phyloP scores from a whole-genome alignment of 192 early-diverging fungal species.

The Neocallimastix lanati region DNA sequence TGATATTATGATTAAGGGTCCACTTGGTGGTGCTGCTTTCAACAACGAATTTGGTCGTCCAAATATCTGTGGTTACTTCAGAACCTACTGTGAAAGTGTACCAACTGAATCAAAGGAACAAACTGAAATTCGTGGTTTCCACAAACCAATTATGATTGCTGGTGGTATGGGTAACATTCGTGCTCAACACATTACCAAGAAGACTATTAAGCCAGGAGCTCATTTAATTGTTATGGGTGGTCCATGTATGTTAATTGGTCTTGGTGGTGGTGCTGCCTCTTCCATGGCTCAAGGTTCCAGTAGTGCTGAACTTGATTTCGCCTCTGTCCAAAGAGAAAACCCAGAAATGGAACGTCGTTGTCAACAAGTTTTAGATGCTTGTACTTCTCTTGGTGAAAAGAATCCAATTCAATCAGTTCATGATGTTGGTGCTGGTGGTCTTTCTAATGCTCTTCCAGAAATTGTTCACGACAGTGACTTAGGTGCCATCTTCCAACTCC shows the following conservation, averaged over 20 bases:
- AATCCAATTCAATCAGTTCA: constrained; percentile 89
- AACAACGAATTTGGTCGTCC: constrained; percentile 99
- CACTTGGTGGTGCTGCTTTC: constrained; percentile 93
- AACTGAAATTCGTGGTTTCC: constrained; percentile 77
- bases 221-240: constrained; percentile 83
- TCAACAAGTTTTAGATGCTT: constrained; percentile 91
- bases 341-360: constrained; percentile 97
- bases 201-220: constrained; percentile 59
- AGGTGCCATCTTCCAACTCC: constrained; percentile 79
- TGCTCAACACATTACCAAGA: constrained; percentile 74
- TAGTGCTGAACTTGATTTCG: constrained; percentile 74
- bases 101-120: constrained; percentile 23
- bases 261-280: constrained; percentile 96
- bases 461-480: constrained; percentile 87
- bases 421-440: constrained; percentile 97
- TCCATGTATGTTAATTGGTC: constrained; percentile 93
- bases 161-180: constrained; percentile 90
- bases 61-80: constrained; percentile 86
- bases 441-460: constrained; percentile 95
- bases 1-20: constrained; percentile 96
- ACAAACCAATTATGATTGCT: constrained; percentile 99
- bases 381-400: constrained; percentile 55
- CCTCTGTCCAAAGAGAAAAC: constrained; percentile 97
- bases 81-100: constrained; percentile 47
- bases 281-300: constrained; percentile 80